phyloP scores from a whole-genome alignment of 495 filamentous ascomycete species.

The Podospora didyma region DNA sequence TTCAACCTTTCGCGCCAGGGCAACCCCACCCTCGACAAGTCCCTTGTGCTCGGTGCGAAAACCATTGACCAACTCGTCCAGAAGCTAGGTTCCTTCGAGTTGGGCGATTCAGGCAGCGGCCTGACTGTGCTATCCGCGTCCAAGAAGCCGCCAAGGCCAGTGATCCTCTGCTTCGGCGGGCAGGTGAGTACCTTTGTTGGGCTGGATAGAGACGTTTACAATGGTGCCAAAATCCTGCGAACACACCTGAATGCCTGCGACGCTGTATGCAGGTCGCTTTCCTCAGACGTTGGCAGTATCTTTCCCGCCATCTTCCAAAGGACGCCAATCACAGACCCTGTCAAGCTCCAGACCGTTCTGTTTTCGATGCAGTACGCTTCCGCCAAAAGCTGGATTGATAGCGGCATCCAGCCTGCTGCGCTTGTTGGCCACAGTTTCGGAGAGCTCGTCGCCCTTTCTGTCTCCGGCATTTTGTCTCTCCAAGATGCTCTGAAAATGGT shows the following conservation, averaged over 20 bases:
- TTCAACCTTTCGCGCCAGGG: background rate
- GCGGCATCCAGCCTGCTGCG: conserved; percentile 32
- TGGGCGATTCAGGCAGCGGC: background rate
- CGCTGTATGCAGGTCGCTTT: conserved; percentile 6
- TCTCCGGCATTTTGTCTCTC: conserved; percentile 37
- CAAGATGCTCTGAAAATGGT: conserved; percentile 38
- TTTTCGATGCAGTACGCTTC: conserved; percentile 50
- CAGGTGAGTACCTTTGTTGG: background rate
- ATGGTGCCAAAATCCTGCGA: background rate
- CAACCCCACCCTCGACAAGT: background rate
- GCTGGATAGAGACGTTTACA: background rate
- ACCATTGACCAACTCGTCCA: background rate
- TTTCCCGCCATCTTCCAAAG: conserved; percentile 47
- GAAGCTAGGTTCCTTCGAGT: background rate
- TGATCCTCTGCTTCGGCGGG: conserved; percentile 3
- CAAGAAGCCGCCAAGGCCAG: background rate
- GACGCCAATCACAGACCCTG: conserved; percentile 34
- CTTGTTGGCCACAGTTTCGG: conserved; percentile 55
- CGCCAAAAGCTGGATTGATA: conserved; percentile 49
- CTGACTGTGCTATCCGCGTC: background rate
- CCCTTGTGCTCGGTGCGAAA: background rate
- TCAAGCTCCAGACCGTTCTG: conserved; percentile 41
- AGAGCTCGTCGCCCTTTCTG: conserved; percentile 44
- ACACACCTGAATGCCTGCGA: conserved; percentile 35
- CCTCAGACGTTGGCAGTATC: conserved; percentile 33